Conservation (phyloP, 2,329 filamentous ascomycete genomes). For the Verticillium longisporum region DNA sequence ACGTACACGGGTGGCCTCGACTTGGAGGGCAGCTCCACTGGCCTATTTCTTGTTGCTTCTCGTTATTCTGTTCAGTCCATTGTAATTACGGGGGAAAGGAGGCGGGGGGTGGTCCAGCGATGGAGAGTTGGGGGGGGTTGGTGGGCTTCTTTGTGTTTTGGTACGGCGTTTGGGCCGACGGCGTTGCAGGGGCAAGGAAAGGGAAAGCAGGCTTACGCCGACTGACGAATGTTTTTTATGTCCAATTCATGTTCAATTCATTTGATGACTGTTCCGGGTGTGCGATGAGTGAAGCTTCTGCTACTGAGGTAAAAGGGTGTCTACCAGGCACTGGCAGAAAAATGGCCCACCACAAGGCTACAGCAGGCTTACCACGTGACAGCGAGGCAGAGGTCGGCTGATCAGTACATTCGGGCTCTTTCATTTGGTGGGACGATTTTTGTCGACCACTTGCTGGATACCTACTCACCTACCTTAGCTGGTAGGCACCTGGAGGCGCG, state of each 20-base stretch:
- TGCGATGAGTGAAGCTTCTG: no score
- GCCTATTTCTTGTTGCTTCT: background rate
- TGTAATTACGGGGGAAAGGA: background rate
- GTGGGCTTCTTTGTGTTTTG: background rate
- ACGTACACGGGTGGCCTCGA: background rate
- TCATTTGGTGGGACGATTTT: no score
- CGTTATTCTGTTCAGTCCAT: background rate
- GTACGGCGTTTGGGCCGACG: background rate
- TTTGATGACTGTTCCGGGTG: no score
- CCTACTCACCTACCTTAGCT: no score
- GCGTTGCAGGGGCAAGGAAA: background rate
- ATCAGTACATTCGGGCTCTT: no score
- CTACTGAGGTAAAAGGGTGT: no score
- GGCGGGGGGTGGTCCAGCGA: background rate
- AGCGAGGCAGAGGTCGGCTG: no score
- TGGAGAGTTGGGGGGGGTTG: background rate
- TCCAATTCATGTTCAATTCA: background rate
- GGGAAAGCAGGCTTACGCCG: background rate
- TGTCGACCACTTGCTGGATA: no score
- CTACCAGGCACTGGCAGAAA: no score
- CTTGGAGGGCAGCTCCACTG: background rate
- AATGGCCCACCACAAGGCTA: no score
- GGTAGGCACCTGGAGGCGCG: no score
- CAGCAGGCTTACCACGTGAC: no score
- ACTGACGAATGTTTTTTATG: background rate